phyloP scores from a whole-genome alignment of 179 eudicot genomes.

The Patellifolia procumbens region DNA sequence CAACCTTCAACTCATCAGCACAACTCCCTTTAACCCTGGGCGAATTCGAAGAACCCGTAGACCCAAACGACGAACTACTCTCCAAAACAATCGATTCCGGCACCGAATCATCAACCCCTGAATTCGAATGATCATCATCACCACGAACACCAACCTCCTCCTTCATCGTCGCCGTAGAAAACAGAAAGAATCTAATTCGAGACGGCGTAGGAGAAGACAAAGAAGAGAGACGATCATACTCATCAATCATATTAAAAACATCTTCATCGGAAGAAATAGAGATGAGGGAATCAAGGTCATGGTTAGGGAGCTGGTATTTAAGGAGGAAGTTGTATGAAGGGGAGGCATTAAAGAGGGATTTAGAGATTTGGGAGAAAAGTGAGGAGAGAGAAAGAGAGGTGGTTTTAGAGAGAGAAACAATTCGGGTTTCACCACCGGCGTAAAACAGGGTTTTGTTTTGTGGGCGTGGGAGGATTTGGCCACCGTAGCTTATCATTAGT shows the following conservation, averaged over 20 bases:
- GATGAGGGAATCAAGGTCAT: conserved; percentile 78
- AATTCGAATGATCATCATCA: conserved; percentile 48
- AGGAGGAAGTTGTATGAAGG: conserved; percentile 53
- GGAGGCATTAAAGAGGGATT: conserved; percentile 36
- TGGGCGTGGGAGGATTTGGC: conserved; percentile 81
- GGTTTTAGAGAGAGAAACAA: conserved; percentile 55
- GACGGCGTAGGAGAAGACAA: conserved; percentile 37
- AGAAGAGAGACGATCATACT: conserved; percentile 47
- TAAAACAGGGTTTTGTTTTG: conserved; percentile 70
- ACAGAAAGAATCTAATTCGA: conserved; percentile 68
- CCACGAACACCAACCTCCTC: conserved; percentile 1
- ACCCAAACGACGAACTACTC: conserved; percentile 74
- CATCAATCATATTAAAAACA: conserved; percentile 73
- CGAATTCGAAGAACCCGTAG: conserved; percentile 62
- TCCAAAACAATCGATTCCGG: conserved; percentile 60
- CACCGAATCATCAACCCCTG: conserved; percentile 21
- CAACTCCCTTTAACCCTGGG: conserved; percentile 49
- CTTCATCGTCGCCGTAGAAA: conserved; percentile 7
- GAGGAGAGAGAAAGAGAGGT: conserved; percentile 42
- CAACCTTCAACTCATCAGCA: conserved; percentile 43
- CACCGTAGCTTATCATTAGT: conserved; percentile 80
- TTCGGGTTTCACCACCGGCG: conserved; percentile 86
- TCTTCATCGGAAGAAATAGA: conserved; percentile 78
- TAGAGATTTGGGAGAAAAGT: conserved; percentile 56
- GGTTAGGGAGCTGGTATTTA: conserved; percentile 79